phyloP scores from a whole-genome alignment of 495 filamentous ascomycete genomes.

The Delitschia confertaspora region DNA sequence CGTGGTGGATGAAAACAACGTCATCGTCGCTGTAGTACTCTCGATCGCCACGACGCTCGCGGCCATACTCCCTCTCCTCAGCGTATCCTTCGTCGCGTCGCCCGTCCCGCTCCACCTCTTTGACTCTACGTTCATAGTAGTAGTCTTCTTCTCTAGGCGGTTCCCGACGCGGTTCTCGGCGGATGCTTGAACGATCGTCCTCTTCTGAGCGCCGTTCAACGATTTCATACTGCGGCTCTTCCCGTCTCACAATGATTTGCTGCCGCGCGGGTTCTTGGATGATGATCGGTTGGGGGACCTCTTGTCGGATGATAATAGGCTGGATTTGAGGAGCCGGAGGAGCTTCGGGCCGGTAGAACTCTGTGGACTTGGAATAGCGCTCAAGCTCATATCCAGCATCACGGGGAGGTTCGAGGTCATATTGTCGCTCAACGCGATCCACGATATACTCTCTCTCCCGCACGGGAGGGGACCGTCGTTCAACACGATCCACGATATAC shows the following conservation, averaged over 20 bases:
- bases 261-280: slow-evolving; percentile 59
- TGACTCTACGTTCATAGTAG: slow-evolving; percentile 54
- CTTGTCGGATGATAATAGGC: slow-evolving; percentile 61
- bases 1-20: slow-evolving; percentile 50
- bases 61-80: slow-evolving; percentile 43
- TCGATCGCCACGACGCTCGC: slow-evolving; percentile 43
- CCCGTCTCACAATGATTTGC: slow-evolving; percentile 50
- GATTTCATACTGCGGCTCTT: slow-evolving; percentile 60
- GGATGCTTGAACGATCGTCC: slow-evolving; percentile 41
- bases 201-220: slow-evolving; percentile 54
- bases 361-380: slow-evolving; percentile 57
- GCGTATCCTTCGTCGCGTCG: slow-evolving; percentile 36
- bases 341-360: slow-evolving; percentile 49
- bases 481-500: slow-evolving; percentile 30
- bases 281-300: slow-evolving; percentile 58
- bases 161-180: slow-evolving; percentile 30
- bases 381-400: slow-evolving; percentile 42
- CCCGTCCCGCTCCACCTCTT: slow-evolving; percentile 38
- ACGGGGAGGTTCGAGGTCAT: slow-evolving; percentile 21
- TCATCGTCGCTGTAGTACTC: slow-evolving; percentile 53
- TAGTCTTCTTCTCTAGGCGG: slow-evolving; percentile 52
- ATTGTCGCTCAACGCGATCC: slow-evolving; percentile 34
- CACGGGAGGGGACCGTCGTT: slow-evolving; percentile 26
- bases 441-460: slow-evolving; percentile 27
- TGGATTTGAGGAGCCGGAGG: slow-evolving; percentile 41